Evolutionary conservation across 305 asterid genomes (phyloP).

Genomic region (Rubia occidens): DNA sequence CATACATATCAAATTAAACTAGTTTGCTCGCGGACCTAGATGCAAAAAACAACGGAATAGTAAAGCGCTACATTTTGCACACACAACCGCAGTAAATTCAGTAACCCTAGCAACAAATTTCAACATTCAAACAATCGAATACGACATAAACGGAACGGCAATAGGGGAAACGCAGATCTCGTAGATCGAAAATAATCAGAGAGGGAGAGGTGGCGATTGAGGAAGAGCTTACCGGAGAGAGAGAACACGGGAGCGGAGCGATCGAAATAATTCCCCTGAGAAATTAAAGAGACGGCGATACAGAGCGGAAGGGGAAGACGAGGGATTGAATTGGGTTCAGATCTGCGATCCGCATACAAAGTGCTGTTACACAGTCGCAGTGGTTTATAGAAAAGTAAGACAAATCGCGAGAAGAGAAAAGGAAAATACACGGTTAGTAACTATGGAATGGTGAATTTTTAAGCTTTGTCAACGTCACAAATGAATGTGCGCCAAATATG

Average conservation of each 20-base stretch:
- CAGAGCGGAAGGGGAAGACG: not conserved
- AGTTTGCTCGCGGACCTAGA: not conserved
- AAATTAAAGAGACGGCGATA: not conserved
- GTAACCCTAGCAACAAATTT: slow-evolving; percentile 1
- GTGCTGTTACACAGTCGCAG: not conserved
- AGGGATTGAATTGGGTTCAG: not conserved
- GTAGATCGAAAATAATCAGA: slow-evolving; percentile 3
- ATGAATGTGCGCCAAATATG: not conserved
- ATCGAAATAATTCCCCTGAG: not conserved
- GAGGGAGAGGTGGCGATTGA: not conserved
- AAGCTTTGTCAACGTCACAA: not conserved
- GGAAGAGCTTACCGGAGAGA: slow-evolving; percentile 8
- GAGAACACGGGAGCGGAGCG: not conserved
- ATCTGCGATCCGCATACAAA: slow-evolving; percentile 19
- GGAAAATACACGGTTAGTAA: not conserved
- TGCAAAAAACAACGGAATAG: not conserved
- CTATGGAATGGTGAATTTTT: not conserved
- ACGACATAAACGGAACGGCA: not conserved
- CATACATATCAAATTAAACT: not conserved
- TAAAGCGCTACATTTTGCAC: not conserved
- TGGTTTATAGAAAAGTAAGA: slow-evolving; percentile 1
- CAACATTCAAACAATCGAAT: not conserved
- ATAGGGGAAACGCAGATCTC: slow-evolving; percentile 16
- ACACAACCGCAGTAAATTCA: not conserved
- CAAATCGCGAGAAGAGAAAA: not conserved